phyloP scores from a whole-genome alignment of 1,284 basidiomycete species.

The Xerocomus minutiporus region DNA sequence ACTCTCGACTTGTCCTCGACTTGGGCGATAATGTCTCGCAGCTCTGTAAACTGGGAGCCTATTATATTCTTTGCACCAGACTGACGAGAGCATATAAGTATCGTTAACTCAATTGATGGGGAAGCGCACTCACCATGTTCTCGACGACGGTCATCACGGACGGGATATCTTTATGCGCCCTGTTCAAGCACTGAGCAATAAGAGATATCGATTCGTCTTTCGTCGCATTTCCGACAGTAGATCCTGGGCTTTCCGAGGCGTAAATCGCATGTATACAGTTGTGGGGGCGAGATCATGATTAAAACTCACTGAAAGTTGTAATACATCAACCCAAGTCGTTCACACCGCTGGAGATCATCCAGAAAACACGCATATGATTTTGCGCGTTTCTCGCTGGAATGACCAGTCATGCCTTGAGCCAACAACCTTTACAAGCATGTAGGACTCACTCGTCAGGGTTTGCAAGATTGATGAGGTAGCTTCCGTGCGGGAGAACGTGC shows the following conservation, averaged over 20 bases:
- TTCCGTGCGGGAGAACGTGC: constrained; percentile 76
- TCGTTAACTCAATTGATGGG: too few species aligned
- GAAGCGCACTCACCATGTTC: constrained; percentile 63
- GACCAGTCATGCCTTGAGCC: background rate
- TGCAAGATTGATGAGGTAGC: constrained; percentile 81
- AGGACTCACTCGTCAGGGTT: constrained; percentile 66
- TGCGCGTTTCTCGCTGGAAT: constrained; percentile 60
- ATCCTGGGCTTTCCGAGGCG: constrained; percentile 61
- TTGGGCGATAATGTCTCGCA: constrained; percentile 65
- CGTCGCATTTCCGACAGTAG: constrained; percentile 66
- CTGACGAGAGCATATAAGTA: constrained; percentile 34
- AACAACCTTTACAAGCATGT: background rate
- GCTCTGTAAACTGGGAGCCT: constrained; percentile 66
- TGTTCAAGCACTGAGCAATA: constrained; percentile 76
- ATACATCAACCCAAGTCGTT: constrained; percentile 66
- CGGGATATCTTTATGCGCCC: constrained; percentile 66
- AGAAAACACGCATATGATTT: constrained; percentile 80
- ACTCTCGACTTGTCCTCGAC: constrained; percentile 74
- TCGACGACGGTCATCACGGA: constrained; percentile 71
- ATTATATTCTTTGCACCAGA: constrained; percentile 79
- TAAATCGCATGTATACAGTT: background rate
- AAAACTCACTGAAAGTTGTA: constrained; percentile 78
- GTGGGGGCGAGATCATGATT: too few species aligned
- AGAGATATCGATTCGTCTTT: constrained; percentile 56
- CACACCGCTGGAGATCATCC: constrained; percentile 80